Base-by-base conservation (phyloP, 1,284 basidiomycete genomes). In the Tilletia indica region DNA sequence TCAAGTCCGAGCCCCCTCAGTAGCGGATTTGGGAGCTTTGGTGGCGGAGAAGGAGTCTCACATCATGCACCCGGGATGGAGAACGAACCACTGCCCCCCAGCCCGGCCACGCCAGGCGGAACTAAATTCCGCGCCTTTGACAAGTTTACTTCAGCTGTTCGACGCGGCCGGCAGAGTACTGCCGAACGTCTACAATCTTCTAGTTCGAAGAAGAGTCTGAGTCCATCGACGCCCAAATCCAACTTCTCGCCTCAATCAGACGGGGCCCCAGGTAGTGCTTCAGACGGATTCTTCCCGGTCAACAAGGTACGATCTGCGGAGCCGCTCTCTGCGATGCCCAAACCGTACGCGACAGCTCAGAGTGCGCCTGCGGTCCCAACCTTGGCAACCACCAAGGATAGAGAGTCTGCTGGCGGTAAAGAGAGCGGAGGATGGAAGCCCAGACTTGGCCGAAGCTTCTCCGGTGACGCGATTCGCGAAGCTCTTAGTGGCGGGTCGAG, bases 301-400 rank as follows among this genome's bases (percentile, higher is more conserved):
- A 36, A 38, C 58, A 63, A 63, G 58, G 36, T 63, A 4, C 58
- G 58, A 25, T 63, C 58, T 63, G 58, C 58, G 25, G 58, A 63
- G 58, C 51, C 51, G 19, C 19, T 31, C 9, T 54, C 51, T 54
- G 42, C 42, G 11, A 54, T 54, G 51, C 16, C 51, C 8, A 54
- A 25, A 6, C 21, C 19, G 51, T 6, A 19, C 12, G 8, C 51
- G 51, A 54, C 12, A 8, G 6, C 51, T 8, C 16, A 8, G 11
- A 19, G 51, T 54, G 51, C 6, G 51, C 16, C 51, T 8, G 51
- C 51, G 12, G 51, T 25, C 16, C 19, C 51, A 16, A 19, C 51
- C 51, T 19, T 25, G 16, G 6, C 51, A 19, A 54, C 51, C 19
- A 54, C 51, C 19, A 25, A 54, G 51, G 21, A 54, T 11, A 54